Base-by-base conservation (phyloP, 2,329 filamentous ascomycete species). In the Ceratocystis ficicola region DNA sequence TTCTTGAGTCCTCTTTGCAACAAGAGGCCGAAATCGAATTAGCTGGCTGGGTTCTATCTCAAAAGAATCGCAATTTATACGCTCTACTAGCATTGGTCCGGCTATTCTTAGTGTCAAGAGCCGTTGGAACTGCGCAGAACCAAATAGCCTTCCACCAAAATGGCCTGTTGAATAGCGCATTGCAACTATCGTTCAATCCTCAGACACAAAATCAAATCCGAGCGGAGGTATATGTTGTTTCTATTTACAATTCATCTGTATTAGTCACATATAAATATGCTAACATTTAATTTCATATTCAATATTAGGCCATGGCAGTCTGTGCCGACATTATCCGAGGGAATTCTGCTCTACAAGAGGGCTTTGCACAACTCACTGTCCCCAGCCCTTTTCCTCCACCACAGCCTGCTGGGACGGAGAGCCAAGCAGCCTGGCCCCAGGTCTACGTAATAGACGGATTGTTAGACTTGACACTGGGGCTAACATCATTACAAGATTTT, bases 401-500 rank as follows among this genome's bases (percentile, higher is more conserved):
- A 12, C 48, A 44, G 15, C 76, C 77, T 67, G 78, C 76, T 41
- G 75, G 78, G 59, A 52, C 50, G 15, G 67, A 63, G 3, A 41
- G 55, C 5, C 44, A 57, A 17, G 20, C 61, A 25, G n/a, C 62
- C 30, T 62, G 80, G 8, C 76, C 80, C 15, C 83, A 83, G 66
- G 85, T 93, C 44, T 96, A 95, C 75, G 90, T 99, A 36, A 96
- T 99, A 71, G 93, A 97, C 74, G 94, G 90, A 1, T 79, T 99
- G 20, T 79, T 99, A 61, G 90, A 96, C 70, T 78, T 96, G 55
- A 86, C 88, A 0, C 78, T 99, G 7, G 86, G 86, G 66, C 79
- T 87, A 25, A 81, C 86, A 36, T 78, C 86, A 0, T 76, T 83
- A 22, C 81, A 86, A 64, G 80, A 88, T 44, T 88, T 96, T 70